Evolutionary conservation across 2,329 filamentous ascomycete species (phyloP).

Genomic region (Calonectria crousiana): DNA sequence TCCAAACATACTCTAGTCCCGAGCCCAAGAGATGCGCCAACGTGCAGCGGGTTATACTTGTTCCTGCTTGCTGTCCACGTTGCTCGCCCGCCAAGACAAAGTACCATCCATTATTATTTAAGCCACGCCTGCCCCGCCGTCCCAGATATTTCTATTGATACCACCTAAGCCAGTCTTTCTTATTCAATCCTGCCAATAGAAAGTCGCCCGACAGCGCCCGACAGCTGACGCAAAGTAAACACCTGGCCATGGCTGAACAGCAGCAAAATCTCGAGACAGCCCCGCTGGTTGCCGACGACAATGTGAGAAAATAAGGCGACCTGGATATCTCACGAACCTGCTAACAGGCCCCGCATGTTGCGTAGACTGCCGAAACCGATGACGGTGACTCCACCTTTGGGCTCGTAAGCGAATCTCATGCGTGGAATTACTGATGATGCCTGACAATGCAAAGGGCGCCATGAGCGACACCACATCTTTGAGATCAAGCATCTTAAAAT

Average conservation of each 20-base stretch:
- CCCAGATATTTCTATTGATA: background rate
- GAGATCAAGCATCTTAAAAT: slow-evolving; percentile 23
- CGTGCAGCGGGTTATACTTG: background rate
- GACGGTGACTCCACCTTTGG: slow-evolving; percentile 24
- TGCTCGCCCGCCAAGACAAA: background rate
- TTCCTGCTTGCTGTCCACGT: background rate
- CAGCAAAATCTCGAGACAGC: background rate
- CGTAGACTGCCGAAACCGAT: slow-evolving; percentile 4
- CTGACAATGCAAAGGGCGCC: background rate
- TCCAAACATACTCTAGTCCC: background rate
- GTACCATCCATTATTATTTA: background rate
- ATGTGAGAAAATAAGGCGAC: background rate
- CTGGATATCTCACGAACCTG: background rate
- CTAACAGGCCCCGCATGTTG: background rate
- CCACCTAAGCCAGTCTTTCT: background rate
- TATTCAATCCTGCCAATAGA: too few species aligned
- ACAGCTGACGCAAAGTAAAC: background rate
- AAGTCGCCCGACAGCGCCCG: background rate
- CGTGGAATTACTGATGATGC: background rate
- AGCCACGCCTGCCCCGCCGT: background rate
- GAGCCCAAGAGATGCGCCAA: background rate
- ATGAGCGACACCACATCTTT: slow-evolving; percentile 16
- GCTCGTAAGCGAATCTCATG: background rate
- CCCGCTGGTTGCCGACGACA: slow-evolving; percentile 7
- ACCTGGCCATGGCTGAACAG: background rate